phyloP scores from a whole-genome alignment of 176 grass and related monocot species.

The Bolboschoenus planiculmis region DNA sequence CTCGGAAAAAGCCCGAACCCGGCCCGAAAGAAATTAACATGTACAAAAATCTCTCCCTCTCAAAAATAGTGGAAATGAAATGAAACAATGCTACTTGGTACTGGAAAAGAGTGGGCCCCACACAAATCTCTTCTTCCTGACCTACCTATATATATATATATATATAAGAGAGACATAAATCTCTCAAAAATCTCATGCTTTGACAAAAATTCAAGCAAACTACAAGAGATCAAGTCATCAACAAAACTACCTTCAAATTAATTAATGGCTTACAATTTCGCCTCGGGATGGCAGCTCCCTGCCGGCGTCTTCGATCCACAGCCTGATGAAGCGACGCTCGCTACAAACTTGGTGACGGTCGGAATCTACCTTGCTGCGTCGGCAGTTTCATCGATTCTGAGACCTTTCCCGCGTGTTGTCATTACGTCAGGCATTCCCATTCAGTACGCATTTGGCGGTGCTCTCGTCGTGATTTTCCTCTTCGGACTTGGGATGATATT shows the following conservation, averaged over 20 bases:
- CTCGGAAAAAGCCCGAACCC: too few species aligned
- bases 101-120: too few species aligned
- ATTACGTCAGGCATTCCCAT: neutral
- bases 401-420: neutral
- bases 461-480: neutral
- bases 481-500: constrained; percentile 4
- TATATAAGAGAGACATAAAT: too few species aligned
- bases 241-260: neutral
- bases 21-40: too few species aligned
- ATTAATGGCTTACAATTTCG: neutral
- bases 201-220: too few species aligned
- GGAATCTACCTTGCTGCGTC: neutral
- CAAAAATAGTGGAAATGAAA: too few species aligned
- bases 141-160: too few species aligned
- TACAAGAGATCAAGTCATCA: neutral
- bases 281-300: neutral
- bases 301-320: neutral
- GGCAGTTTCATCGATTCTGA: neutral
- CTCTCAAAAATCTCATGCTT: too few species aligned
- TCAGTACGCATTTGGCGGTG: neutral
- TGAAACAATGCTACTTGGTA: too few species aligned
- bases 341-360: neutral
- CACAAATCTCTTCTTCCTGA: too few species aligned
- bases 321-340: neutral
- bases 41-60: too few species aligned